Evolutionary conservation across 495 filamentous ascomycete genomes (phyloP).

Genomic region (Tuber umbilicatum): DNA sequence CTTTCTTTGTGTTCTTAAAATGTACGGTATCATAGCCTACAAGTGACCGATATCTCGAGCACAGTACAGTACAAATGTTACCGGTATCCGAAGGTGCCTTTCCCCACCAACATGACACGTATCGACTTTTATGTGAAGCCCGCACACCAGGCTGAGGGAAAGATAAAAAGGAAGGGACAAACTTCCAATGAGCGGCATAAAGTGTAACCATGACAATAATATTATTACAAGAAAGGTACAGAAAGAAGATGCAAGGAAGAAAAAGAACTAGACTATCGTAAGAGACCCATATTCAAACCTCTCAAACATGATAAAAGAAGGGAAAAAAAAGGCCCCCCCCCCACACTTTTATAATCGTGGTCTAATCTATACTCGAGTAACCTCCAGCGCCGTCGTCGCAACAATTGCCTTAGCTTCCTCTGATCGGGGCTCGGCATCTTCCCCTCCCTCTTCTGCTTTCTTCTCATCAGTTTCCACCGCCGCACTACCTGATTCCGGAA

Average conservation of each 20-base stretch:
- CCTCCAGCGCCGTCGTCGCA: background rate
- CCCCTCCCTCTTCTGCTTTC: slow-evolving; percentile 10
- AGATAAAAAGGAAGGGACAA: background rate
- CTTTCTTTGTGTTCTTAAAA: background rate
- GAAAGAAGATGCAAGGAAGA: background rate
- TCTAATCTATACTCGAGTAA: slow-evolving; percentile 4
- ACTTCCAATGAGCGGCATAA: background rate
- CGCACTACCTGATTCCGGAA: slow-evolving; percentile 12
- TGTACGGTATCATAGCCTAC: background rate
- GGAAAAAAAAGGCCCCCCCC: background rate
- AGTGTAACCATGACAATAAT: background rate
- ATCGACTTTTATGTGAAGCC: background rate
- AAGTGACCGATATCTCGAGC: background rate
- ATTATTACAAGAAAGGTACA: background rate
- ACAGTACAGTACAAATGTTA: background rate
- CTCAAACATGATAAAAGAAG: background rate
- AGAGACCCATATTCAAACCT: background rate
- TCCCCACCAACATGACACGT: background rate
- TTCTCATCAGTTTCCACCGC: slow-evolving; percentile 1
- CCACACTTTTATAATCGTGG: background rate
- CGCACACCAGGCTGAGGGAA: background rate
- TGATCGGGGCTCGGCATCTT: background rate
- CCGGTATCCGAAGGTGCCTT: background rate
- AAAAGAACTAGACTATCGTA: background rate
- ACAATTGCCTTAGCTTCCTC: background rate